Evolutionary conservation across 768 basidiomycete species (phyloP), one percentile per base, ranked within the genome.

Genomic region (Nevesoporus exiguus): DNA sequence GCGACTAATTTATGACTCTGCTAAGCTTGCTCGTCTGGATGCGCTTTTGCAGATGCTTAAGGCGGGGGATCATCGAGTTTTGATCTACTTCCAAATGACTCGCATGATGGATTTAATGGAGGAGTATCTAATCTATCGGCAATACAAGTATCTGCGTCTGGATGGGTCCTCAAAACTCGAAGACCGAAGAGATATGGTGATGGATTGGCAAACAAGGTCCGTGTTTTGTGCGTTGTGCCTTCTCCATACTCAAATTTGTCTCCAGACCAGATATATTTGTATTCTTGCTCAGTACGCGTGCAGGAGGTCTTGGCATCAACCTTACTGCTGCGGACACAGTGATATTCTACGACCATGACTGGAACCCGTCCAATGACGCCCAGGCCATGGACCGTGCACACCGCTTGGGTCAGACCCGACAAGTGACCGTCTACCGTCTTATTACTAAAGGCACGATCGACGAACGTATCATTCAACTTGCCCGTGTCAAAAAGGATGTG

Each of bases 41-140:
- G 65, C 78, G 21, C 75, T 99, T n/a, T 77, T 99, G 8, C 88
- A 91, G 56, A 91, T 96, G 64, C 84, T 99, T 53, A 98, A 97
- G 73, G 79, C 84, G 33, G 89, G 86, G 1, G 95, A 95, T 57
- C 97, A 99, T 71, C 86, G 94, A 43, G 93, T 96, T 14, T 73
- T 99, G 62, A 80, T 99, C 19, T 99, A 98, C 74, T 98, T 98
- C 85, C 97, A 99, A 72, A 99, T 99, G 97, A 98, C 96, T 13
- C 84, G 88, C 55, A 99, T 98, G 97, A 97, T 99, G 87, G 95
- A 98, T 69, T 77, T 98, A 47, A 95, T 98, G 84, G 97, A 98
- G 71, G 97, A 98, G 69, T 99, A 98, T 69, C 78, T 99, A 56
- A 92, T 97, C 54, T 97, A 90, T 74, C 86, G 96, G 2, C 95